Evolutionary conservation across 2,329 filamentous ascomycete genomes (phyloP), one percentile per base, ranked within the genome.

Genomic region (Cercospora sp.): DNA sequence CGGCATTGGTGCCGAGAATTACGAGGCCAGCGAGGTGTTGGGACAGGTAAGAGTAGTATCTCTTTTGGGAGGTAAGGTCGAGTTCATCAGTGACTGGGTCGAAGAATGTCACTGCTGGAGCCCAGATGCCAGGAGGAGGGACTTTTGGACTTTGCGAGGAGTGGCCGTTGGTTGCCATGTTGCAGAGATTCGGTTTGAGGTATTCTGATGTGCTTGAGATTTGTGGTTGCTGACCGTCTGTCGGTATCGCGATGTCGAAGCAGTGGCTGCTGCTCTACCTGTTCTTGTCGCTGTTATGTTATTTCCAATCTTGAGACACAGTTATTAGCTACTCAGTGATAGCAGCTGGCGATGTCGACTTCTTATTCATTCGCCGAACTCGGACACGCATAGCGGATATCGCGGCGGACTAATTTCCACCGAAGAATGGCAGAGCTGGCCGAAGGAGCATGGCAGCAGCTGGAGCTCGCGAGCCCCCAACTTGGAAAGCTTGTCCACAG

Each of bases 31-130:
- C 78, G 3, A 84, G 78, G 36, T 82, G 79, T 20, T 76, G 74
- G 16, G 80, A 79, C 63, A 84, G 79, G 72, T 83, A 83, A 5
- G 70, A 69, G 74, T 80, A 83, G 78, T 82, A 83, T 71, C 80
- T 77, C 48, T 77, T 73, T 66, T 83, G 82, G 0, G 80, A 76
- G 4, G 71, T 70, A 40, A 82, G 75, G 69, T 83, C 81, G n/a
- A 84, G 72, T 20, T 76, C 73, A 65, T 81, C 80, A 36, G 71
- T 77, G 12, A 72, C 63, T n/a, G 76, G 77, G 67, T 82, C 77
- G 75, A 82, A 83, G 73, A 84, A 81, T 16, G 82, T 84, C 18
- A 84, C 77, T 7, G 82, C 80, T 26, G 82, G 82, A 5, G 74
- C 75, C 75, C 76, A 78, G 61, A 78, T 72, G 28, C 77, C 77